Percentiles rank a stretch among this genome's conserved stretches.
Evolutionary conservation across 768 basidiomycete species (phyloP).

Genomic region (Peribolospora kevripleyi): DNA sequence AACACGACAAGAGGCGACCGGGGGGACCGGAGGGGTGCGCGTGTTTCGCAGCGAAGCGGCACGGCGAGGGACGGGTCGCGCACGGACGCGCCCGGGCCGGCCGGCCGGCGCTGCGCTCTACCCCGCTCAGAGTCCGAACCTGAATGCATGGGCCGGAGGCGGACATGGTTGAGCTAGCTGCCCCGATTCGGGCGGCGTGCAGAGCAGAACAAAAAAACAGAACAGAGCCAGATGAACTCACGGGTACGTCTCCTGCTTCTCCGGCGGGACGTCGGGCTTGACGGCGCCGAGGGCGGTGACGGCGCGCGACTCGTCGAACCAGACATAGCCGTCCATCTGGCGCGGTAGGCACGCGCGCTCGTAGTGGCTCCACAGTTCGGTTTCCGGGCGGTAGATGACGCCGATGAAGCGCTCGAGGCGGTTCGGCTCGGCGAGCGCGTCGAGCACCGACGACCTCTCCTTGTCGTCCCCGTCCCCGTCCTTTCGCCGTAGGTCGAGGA

Average conservation of each 20-base stretch:
- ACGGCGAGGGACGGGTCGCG: no score
- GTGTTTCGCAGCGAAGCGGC: no score
- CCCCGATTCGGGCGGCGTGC: no score
- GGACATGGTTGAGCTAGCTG: no score
- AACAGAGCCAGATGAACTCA: neutral
- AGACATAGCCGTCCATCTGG: slow-evolving; percentile 15
- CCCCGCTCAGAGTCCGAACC: no score
- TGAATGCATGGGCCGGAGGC: no score
- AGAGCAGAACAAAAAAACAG: no score
- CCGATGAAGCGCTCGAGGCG: slow-evolving; percentile 17
- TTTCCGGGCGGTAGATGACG: slow-evolving; percentile 15
- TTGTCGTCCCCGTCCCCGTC: neutral
- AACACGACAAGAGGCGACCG: no score
- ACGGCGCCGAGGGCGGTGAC: neutral
- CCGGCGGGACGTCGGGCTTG: neutral
- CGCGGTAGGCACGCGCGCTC: slow-evolving; percentile 13
- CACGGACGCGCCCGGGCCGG: no score
- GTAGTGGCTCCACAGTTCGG: slow-evolving; percentile 17
- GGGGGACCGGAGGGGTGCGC: no score
- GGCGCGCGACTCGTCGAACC: slow-evolving; percentile 4
- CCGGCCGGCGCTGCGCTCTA: no score
- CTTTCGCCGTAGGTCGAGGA: slow-evolving; percentile 3
- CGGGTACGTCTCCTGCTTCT: slow-evolving; percentile 3
- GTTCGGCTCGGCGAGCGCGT: neutral
- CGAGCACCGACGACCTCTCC: neutral